Evolutionary conservation across 2,329 filamentous ascomycete species (phyloP).

Genomic region (Cordyceps cateniannulata): DNA sequence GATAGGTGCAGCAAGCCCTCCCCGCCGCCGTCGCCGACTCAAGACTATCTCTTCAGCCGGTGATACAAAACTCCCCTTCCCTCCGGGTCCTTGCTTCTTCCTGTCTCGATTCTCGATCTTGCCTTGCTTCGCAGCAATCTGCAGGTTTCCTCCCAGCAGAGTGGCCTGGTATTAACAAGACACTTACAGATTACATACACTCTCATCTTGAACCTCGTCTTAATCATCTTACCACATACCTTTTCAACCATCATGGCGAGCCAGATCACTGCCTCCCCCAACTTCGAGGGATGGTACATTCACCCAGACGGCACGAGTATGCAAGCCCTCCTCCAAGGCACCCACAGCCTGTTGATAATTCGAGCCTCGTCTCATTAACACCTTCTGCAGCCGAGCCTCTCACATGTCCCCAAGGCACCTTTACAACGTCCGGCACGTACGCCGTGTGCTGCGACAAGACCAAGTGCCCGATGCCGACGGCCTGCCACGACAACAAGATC

Average conservation of each 20-base stretch:
- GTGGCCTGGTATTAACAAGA: neutral
- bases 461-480: slow-evolving; percentile 6
- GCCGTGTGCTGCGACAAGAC: slow-evolving; percentile 5
- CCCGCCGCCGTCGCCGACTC: neutral
- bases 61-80: neutral
- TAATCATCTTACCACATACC: neutral
- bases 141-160: neutral
- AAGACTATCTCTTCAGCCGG: neutral
- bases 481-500: slow-evolving; percentile 5
- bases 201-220: neutral
- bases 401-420: slow-evolving; percentile 10
- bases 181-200: neutral
- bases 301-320: slow-evolving; percentile 9
- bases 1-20: slow-evolving; percentile 1
- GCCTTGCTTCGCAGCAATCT: neutral
- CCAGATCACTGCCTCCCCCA: slow-evolving; percentile 2
- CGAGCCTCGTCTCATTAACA: neutral
- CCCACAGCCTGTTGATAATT: neutral
- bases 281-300: slow-evolving; percentile 10
- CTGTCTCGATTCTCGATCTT: neutral
- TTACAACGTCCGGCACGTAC: slow-evolving; percentile 1
- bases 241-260: neutral
- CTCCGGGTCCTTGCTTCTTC: neutral
- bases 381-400: neutral
- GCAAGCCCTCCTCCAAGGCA: neutral